phyloP scores from a whole-genome alignment of 2,329 filamentous ascomycete genomes.

The Zymoseptoria pseudotritici region DNA sequence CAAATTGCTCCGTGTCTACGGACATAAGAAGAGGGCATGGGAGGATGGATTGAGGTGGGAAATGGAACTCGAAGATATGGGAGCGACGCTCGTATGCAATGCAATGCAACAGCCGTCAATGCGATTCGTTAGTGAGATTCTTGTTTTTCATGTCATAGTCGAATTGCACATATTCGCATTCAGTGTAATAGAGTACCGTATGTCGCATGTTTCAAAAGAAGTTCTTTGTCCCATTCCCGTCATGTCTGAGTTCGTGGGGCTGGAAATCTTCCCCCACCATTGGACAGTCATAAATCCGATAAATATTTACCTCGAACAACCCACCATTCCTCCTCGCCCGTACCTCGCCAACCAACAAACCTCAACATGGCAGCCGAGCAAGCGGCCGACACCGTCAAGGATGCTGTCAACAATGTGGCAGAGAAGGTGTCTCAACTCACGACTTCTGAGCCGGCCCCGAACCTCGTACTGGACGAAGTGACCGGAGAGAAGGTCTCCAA shows the following conservation, averaged over 20 bases:
- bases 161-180: background rate
- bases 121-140: background rate
- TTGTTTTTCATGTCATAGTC: background rate
- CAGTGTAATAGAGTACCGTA: background rate
- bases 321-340: background rate
- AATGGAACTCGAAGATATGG: background rate
- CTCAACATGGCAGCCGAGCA: constrained; percentile 28
- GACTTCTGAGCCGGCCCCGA: constrained; percentile 28
- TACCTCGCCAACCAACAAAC: background rate
- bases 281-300: background rate
- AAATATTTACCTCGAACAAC: background rate
- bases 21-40: too few species aligned
- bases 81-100: background rate
- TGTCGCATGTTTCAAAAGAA: background rate
- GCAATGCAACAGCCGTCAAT: background rate
- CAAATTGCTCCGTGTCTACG: background rate
- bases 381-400: constrained; percentile 32
- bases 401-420: constrained; percentile 28
- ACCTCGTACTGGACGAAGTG: constrained; percentile 81
- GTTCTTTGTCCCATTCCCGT: background rate
- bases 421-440: constrained; percentile 29
- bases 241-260: background rate
- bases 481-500: constrained; percentile 72
- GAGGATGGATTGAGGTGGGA: background rate
- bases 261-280: background rate